Conservation (phyloP, 2,329 filamentous ascomycete species). For the Colletotrichum spaethianum region DNA sequence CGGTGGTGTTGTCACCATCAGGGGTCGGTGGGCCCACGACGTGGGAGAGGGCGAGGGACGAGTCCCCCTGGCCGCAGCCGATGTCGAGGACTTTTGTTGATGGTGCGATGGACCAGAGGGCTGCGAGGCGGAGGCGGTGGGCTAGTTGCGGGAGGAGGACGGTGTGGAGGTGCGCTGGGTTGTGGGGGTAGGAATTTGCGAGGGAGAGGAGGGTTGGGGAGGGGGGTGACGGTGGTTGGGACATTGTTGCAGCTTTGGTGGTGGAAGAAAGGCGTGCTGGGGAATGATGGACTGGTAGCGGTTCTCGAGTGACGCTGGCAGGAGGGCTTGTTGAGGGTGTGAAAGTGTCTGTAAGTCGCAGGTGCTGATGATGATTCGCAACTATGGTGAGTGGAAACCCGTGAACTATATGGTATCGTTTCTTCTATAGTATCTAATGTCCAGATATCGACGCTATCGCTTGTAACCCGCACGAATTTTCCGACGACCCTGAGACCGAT, state of each 20-base stretch:
- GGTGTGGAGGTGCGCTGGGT: slow-evolving; percentile 17
- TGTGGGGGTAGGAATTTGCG: slow-evolving; percentile 28
- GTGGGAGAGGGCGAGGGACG: slow-evolving; percentile 35
- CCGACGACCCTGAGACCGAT: not conserved
- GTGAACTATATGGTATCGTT: not conserved
- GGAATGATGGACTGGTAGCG: not conserved
- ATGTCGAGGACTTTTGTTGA: slow-evolving; percentile 36
- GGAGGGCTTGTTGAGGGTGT: not conserved
- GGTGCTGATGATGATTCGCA: not conserved
- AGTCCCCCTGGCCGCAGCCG: slow-evolving; percentile 42
- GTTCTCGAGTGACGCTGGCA: not conserved
- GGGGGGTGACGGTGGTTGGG: slow-evolving; percentile 6
- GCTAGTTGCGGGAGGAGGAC: slow-evolving; percentile 35
- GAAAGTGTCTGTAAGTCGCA: not conserved
- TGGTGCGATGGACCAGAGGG: slow-evolving; percentile 37
- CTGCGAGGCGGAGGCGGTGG: slow-evolving; percentile 37
- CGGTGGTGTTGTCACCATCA: not conserved
- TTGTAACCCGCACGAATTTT: not conserved
- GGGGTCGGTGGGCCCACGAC: slow-evolving; percentile 1
- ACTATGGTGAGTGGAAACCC: not conserved
- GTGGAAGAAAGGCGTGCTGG: not conserved
- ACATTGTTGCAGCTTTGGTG: slow-evolving; percentile 4
- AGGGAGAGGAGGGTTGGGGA: slow-evolving; percentile 17
- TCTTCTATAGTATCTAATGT: not conserved
- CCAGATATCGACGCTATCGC: not conserved